Base-by-base conservation (phyloP, 495 filamentous ascomycete species). In the Aspergillus conjunctus region DNA sequence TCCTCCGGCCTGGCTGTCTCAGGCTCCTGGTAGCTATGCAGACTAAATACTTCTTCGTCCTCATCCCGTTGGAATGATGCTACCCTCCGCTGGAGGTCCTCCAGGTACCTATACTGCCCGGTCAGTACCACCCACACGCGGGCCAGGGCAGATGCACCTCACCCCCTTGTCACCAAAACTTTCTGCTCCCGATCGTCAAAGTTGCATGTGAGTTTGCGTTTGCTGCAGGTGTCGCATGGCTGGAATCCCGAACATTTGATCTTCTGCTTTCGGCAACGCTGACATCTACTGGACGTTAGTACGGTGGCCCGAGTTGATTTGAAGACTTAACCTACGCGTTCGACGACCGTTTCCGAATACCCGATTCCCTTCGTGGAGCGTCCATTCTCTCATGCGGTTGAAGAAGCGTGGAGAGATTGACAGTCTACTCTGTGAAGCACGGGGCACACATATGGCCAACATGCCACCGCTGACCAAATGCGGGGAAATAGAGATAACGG, bases 211-310 rank as follows among this genome's bases (percentile, higher is more conserved):
- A 80, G 60, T n/a, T 77, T 77, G 32, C 74, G 73, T 56, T 77
- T 80, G 51, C 56, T 77, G 63, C 76, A 80, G 7, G 68, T 68
- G 30, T 75, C 71, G 64, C 77, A 80, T 8, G 77, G 76, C 58
- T 72, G 68, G 7, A 70, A 70, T 15, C 73, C 76, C 17, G 76
- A 76, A 49, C 76, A 79, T 58, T 75, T 78, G 59, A 79, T 78
- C 57, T 80, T 80, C 49, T 80, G 77, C 43, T 75, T 69, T 44
- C 77, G 76, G 51, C 77, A 80, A 58, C 77, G 73, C 50, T 68
- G 66, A 60, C 76, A 77, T 43, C 77, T 79, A 56, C 9, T 45
- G 37, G 21, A 63, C 15, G 51, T 55, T 48, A 60, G 39, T 21
- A 56, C 3, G 14, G 7, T n/a, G 37, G 26, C 44, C 3, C 15